Conservation (phyloP, 1,284 basidiomycete species). For the Hemileia vastatrix region DNA sequence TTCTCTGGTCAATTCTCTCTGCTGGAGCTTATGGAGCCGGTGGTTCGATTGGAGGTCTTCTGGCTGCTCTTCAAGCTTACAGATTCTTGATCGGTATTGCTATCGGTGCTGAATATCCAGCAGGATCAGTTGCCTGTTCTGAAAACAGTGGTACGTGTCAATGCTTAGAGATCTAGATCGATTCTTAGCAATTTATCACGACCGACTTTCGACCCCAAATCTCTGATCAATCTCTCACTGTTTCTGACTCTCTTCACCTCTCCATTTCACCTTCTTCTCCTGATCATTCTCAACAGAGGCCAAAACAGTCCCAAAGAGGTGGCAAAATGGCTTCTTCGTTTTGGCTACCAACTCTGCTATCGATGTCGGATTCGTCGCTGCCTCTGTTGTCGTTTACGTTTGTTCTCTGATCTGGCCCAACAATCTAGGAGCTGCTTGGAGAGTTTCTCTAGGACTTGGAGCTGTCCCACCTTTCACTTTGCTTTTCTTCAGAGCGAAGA, state of each 20-base stretch:
- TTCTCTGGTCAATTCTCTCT: constrained; percentile 65
- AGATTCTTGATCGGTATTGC: constrained; percentile 64
- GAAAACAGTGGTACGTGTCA: constrained; percentile 69
- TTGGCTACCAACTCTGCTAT: constrained; percentile 83
- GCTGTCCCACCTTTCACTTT: constrained; percentile 68
- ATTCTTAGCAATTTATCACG: background rate
- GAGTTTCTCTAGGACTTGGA: constrained; percentile 77
- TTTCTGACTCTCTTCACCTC: too few species aligned
- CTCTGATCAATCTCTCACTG: too few species aligned
- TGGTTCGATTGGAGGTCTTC: constrained; percentile 58
- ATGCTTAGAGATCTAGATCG: constrained; percentile 8
- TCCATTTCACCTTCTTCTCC: too few species aligned
- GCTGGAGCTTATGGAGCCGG: constrained; percentile 72
- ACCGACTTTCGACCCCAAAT: too few species aligned
- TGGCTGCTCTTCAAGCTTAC: constrained; percentile 70
- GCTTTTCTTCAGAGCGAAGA: constrained; percentile 73
- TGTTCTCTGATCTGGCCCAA: constrained; percentile 54
- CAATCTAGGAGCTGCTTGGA: constrained; percentile 76
- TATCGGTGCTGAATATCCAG: constrained; percentile 78
- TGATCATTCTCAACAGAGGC: constrained; percentile 17
- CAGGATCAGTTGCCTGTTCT: constrained; percentile 75
- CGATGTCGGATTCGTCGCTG: constrained; percentile 71
- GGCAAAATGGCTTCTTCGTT: constrained; percentile 76
- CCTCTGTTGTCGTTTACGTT: constrained; percentile 45
- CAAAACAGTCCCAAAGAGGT: constrained; percentile 60